Evolutionary conservation across 2,329 filamentous ascomycete species (phyloP).

Genomic region (Diaporthe helianthi): DNA sequence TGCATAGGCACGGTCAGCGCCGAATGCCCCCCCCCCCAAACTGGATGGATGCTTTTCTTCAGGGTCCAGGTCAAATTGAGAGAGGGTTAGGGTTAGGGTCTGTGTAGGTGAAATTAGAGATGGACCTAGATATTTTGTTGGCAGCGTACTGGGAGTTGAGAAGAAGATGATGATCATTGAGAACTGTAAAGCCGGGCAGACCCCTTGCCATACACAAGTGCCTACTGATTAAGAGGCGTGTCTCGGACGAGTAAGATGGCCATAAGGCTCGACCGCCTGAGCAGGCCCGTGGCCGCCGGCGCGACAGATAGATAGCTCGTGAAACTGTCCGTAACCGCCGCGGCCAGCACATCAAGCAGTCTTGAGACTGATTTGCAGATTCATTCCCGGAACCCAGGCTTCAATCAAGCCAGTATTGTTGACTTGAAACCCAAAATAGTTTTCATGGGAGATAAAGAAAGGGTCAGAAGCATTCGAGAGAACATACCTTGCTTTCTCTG

Average conservation of each 20-base stretch:
- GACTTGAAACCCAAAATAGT: neutral
- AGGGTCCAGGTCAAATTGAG: neutral
- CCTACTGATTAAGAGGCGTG: neutral
- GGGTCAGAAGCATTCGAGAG: neutral
- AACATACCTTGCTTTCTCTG: neutral
- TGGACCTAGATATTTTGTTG: neutral
- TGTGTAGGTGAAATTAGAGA: conserved; percentile 18
- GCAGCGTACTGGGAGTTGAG: neutral
- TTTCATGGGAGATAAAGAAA: conserved; percentile 8
- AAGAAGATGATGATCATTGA: conserved; percentile 4
- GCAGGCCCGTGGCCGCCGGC: conserved; percentile 4
- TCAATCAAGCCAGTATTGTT: neutral
- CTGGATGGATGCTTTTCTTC: neutral
- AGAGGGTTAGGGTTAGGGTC: conserved; percentile 21
- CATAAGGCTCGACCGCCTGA: neutral
- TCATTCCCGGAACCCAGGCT: neutral
- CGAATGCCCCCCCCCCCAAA: neutral
- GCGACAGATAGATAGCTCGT: conserved; percentile 15
- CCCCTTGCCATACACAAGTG: neutral
- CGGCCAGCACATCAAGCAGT: conserved; percentile 6
- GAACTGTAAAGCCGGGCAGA: neutral
- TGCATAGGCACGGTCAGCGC: conserved; percentile 11
- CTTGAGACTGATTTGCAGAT: conserved; percentile 2
- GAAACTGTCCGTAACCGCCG: conserved; percentile 12
- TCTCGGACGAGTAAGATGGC: neutral